These are phyloP conservation scores for Stagonosporopsis cucurbitacearum DNA, from an alignment of 2,329 filamentous ascomycete species.

Conservation along the genomic window DNA sequence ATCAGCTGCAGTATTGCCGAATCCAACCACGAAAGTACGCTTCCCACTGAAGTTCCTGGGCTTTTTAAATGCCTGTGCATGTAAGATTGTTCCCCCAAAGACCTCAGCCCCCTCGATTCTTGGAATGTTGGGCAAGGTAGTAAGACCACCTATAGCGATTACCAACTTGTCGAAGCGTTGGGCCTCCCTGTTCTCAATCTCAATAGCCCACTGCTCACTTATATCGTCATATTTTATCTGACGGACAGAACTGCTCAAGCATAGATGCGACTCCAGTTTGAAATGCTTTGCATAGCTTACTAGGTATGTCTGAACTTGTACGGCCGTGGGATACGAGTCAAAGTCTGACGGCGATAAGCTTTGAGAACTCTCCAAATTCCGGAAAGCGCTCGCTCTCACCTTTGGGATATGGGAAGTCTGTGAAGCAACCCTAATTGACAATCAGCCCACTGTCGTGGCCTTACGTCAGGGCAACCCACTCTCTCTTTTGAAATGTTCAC, in stretches of 20 bases:
- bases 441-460: not conserved
- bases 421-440: slow-evolving; percentile 25
- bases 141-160: slow-evolving; percentile 30
- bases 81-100: slow-evolving; percentile 23
- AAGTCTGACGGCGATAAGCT: slow-evolving; percentile 5
- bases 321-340: slow-evolving; percentile 25
- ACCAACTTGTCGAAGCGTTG: slow-evolving; percentile 31
- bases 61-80: slow-evolving; percentile 25
- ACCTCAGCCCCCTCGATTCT: slow-evolving; percentile 24
- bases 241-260: slow-evolving; percentile 20
- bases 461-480: not conserved
- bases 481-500: slow-evolving; percentile 33
- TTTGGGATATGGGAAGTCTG: slow-evolving; percentile 29
- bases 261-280: slow-evolving; percentile 21
- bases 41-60: slow-evolving; percentile 22
- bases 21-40: slow-evolving; percentile 34
- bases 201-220: slow-evolving; percentile 22
- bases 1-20: slow-evolving; percentile 37
- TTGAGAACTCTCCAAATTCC: not conserved
- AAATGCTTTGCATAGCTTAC: slow-evolving; percentile 27
- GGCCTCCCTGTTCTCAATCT: slow-evolving; percentile 4
- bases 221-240: slow-evolving; percentile 21
- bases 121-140: slow-evolving; percentile 25
- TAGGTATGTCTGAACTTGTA: slow-evolving; percentile 32
- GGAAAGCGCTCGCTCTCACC: not conserved